Base-by-base conservation (phyloP, 164 flowering plant genomes). In the Hamamelis virginiana region DNA sequence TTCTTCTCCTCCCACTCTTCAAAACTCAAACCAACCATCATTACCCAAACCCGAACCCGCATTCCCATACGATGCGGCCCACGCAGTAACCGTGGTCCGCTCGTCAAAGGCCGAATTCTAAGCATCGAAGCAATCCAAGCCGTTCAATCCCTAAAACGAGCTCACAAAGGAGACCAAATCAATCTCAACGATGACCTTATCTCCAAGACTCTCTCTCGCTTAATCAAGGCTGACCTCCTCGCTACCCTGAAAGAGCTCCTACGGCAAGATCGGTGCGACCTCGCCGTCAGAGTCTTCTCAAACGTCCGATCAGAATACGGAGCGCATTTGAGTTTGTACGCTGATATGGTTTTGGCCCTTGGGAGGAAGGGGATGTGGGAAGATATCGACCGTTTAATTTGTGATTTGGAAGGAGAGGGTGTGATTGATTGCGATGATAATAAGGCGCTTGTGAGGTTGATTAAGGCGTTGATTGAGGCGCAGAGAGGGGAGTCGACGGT, bases 121-220 rank as follows among this genome's bases (percentile, higher is more conserved):
- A 82, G 87, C 89, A 80, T 73, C 51, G 98, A 94, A 78, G 93
- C 97, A 38, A 91, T 94, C 77, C 93, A 84, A 61, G 96, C 94
- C 59, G 73, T 91, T 59, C 98, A 91, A 76, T 62, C 91, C 67
- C 91, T 94, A 46, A 94, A 94, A 60, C 87, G 96, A 15, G 84
- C 91, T 48, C 69, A 74, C n/a, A 69, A 68, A 66, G 33, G 60
- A 65, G 72, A 70, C 61, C 63, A 74, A 0, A 0, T 67, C 45
- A 53, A 68, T 22, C 59, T 68, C 71, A 50, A 69, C 71, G 53
- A 66, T 68, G 55, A 38, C 65, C 52, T 74, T 66, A 19, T 76
- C 69, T 68, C 79, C 76, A 74, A 50, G 10, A 77, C 83, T 65
- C 81, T 90, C 62, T 61, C 86, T 26, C 94, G 96, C 64, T 87